A percentile compares a stretch with the other conserved stretches of the same genome.
Conservation (phyloP, 148 eudicot genomes). For the Linanthus parryae region DNA sequence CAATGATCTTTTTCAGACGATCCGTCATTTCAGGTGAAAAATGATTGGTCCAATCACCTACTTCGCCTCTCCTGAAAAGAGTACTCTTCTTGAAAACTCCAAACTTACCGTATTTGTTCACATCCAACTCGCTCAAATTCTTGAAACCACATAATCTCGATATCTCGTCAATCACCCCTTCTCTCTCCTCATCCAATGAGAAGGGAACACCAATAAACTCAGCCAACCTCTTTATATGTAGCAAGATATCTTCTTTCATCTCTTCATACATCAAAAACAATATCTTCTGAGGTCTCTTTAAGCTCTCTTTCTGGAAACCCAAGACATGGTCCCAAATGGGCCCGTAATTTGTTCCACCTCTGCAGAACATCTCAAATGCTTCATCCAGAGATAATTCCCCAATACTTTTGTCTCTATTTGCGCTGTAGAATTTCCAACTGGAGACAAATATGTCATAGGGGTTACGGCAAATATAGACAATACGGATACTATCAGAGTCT, state of each 20-base stretch:
- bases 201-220: conserved; percentile 17
- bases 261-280: conserved; percentile 24
- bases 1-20: conserved; percentile 9
- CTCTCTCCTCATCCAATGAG: conserved; percentile 13
- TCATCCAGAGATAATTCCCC: not conserved
- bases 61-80: conserved; percentile 17
- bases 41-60: conserved; percentile 18
- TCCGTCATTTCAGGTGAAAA: conserved; percentile 13
- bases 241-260: conserved; percentile 13
- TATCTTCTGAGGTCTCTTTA: conserved; percentile 2
- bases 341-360: not conserved
- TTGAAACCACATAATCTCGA: conserved; percentile 16
- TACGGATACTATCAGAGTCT: not conserved
- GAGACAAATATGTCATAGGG: conserved; percentile 2
- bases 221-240: conserved; percentile 17
- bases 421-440: not conserved
- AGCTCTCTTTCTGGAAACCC: conserved; percentile 1
- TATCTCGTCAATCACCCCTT: conserved; percentile 15
- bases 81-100: too few species aligned
- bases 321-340: not conserved
- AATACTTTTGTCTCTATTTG: too few species aligned
- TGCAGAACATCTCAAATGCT: not conserved
- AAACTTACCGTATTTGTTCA: too few species aligned
- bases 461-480: conserved; percentile 1
- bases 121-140: conserved; percentile 20